Conservation (phyloP, 305 asterid genomes). For the Fraxinus ornus region DNA sequence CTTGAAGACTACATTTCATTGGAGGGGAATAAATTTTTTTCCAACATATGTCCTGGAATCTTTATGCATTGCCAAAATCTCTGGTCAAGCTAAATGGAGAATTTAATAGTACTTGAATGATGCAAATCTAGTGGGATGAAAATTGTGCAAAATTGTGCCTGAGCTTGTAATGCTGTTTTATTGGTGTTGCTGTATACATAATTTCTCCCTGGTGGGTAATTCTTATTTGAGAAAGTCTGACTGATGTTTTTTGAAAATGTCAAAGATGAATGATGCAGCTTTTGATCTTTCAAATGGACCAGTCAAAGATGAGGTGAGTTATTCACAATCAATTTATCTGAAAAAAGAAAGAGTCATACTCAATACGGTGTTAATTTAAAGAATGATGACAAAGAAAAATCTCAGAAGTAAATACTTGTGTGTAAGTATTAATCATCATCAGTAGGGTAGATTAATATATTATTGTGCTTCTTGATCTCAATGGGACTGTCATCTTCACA, state of each 20-base stretch:
- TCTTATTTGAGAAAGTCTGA: conserved; percentile 19
- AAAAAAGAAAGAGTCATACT: background rate
- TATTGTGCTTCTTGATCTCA: background rate
- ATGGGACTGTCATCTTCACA: background rate
- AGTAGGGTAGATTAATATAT: background rate
- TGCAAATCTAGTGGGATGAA: background rate
- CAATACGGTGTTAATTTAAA: background rate
- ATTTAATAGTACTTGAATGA: background rate
- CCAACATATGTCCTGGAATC: background rate
- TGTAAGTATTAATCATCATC: conserved; percentile 14
- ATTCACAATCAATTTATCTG: conserved; percentile 8
- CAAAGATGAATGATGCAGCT: conserved; percentile 95
- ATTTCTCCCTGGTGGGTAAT: background rate
- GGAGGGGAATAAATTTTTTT: background rate
- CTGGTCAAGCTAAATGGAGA: background rate
- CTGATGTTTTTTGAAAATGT: conserved; percentile 22
- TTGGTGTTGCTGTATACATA: background rate
- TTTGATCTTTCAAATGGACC: conserved; percentile 93
- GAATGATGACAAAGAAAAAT: background rate
- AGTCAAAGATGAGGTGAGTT: conserved; percentile 75
- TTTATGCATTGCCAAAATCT: background rate
- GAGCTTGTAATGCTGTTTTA: conserved; percentile 2
- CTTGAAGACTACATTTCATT: background rate
- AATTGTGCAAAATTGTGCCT: background rate
- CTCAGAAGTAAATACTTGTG: background rate